These are phyloP conservation scores for Gracilaria gracilis DNA, from an alignment of 23 red algal species.

Conservation along the genomic window DNA sequence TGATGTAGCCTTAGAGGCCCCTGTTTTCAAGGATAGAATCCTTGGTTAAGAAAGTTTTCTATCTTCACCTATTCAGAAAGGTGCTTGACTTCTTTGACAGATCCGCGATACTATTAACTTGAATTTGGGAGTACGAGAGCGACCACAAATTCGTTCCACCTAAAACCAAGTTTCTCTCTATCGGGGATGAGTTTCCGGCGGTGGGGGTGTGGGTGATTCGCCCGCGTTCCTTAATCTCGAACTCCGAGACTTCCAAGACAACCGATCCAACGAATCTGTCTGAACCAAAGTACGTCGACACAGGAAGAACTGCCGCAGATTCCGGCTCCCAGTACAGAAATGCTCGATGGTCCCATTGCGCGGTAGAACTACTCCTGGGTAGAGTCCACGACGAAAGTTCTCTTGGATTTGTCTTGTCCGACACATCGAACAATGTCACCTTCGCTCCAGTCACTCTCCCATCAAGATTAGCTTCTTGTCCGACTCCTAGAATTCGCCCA, in stretches of 20 bases:
- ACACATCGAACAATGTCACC: slow-evolving; percentile 69
- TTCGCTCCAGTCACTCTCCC: slow-evolving; percentile 53
- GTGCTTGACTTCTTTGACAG: slow-evolving; percentile 8
- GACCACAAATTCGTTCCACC: slow-evolving; percentile 68
- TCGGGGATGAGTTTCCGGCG: background rate
- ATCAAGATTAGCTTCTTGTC: slow-evolving; percentile 51
- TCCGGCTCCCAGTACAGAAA: slow-evolving; percentile 69
- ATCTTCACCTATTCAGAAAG: background rate
- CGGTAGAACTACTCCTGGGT: slow-evolving; percentile 23
- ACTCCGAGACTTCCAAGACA: slow-evolving; percentile 45
- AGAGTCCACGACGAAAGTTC: slow-evolving; percentile 67
- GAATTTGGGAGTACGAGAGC: slow-evolving; percentile 26
- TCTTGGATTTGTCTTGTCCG: slow-evolving; percentile 38
- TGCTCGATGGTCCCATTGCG: slow-evolving; percentile 74
- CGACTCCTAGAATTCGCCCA: slow-evolving; percentile 68
- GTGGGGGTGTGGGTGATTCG: slow-evolving; percentile 22
- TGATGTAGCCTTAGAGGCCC: no score
- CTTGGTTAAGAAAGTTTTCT: no score
- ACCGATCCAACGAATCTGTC: slow-evolving; percentile 41
- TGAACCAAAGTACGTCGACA: slow-evolving; percentile 22
- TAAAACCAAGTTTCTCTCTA: slow-evolving; percentile 55
- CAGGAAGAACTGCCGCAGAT: slow-evolving; percentile 51
- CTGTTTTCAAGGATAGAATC: no score
- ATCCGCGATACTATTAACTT: slow-evolving; percentile 55
- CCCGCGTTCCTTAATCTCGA: slow-evolving; percentile 51